These are phyloP conservation scores for Arachis monticola DNA, from an alignment of 331 rosid species.

Conservation along the genomic window DNA sequence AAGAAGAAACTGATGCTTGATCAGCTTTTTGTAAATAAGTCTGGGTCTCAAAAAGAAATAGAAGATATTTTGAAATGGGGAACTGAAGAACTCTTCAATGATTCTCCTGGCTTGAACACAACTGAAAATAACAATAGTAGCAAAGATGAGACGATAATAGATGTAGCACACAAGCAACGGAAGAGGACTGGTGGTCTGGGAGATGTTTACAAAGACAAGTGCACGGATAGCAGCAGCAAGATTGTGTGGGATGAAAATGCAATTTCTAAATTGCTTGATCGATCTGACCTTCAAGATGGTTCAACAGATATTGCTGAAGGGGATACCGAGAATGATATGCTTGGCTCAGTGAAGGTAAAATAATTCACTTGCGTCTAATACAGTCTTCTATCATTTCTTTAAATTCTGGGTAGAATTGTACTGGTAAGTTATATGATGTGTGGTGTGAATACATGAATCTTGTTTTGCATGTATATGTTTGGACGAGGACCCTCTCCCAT, in stretches of 20 bases:
- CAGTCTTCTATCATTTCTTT: constrained; percentile 5
- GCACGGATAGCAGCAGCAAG: constrained; percentile 86
- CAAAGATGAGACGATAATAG: constrained; percentile 79
- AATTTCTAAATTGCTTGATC: constrained; percentile 91
- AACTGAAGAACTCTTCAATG: constrained; percentile 92
- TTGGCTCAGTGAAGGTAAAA: constrained; percentile 94
- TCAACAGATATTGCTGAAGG: constrained; percentile 83
- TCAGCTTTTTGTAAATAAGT: constrained; percentile 97
- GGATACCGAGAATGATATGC: constrained; percentile 92
- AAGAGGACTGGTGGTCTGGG: constrained; percentile 95
- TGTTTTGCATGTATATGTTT: background rate
- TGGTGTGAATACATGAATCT: background rate
- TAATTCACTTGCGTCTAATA: constrained; percentile 30
- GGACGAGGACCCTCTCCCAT: background rate
- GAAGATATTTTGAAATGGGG: constrained; percentile 99
- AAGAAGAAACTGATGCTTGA: constrained; percentile 99
- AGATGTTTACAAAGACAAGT: constrained; percentile 90
- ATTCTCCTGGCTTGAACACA: constrained; percentile 59
- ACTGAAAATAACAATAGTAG: constrained; percentile 65
- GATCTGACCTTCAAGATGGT: constrained; percentile 86
- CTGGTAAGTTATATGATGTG: constrained; percentile 22
- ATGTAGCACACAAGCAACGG: constrained; percentile 83
- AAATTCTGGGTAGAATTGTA: constrained; percentile 20
- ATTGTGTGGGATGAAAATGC: constrained; percentile 98
- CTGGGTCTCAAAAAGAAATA: constrained; percentile 96